Percentiles rank a stretch among this genome's conserved stretches.
phyloP scores from a whole-genome alignment of 768 basidiomycete genomes.

The Gloeopeniophorella convolvens region DNA sequence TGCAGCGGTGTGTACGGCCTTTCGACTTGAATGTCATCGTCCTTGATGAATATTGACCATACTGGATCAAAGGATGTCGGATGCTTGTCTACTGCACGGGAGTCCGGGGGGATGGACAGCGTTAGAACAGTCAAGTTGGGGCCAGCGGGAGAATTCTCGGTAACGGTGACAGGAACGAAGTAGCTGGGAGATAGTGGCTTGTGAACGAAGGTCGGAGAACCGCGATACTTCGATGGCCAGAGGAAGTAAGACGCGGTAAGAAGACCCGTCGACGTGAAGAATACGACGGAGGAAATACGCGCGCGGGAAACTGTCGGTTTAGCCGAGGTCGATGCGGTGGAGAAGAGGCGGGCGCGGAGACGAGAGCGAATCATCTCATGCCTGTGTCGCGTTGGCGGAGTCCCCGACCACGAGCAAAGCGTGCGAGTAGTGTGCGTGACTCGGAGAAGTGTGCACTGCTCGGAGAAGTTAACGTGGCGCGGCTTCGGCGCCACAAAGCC shows the following conservation, averaged over 20 bases:
- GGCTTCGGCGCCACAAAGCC: no score
- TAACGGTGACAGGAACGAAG: constrained; percentile 54
- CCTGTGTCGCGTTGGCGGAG: no score
- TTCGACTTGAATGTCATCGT: constrained; percentile 85
- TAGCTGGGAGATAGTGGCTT: constrained; percentile 28
- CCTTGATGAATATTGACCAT: constrained; percentile 78
- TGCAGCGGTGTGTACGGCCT: constrained; percentile 77
- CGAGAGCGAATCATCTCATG: constrained; percentile 12
- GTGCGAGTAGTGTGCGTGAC: no score
- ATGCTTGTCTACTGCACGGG: constrained; percentile 20
- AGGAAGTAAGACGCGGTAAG: constrained; percentile 46
- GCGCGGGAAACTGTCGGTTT: background rate
- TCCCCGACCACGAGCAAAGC: no score
- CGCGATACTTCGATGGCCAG: constrained; percentile 41
- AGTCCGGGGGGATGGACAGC: constrained; percentile 44
- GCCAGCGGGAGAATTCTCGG: constrained; percentile 45
- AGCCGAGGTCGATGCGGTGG: background rate
- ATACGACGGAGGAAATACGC: constrained; percentile 21
- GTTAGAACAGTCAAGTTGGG: constrained; percentile 59
- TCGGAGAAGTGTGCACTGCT: no score
- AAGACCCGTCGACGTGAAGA: constrained; percentile 34
- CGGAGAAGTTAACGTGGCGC: no score
- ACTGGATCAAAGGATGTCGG: constrained; percentile 34
- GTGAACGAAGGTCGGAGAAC: constrained; percentile 34
- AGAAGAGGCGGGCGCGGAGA: constrained; percentile 4